Conservation (phyloP, 2,329 filamentous ascomycete species). For the Ophiostoma tasmaniense region DNA sequence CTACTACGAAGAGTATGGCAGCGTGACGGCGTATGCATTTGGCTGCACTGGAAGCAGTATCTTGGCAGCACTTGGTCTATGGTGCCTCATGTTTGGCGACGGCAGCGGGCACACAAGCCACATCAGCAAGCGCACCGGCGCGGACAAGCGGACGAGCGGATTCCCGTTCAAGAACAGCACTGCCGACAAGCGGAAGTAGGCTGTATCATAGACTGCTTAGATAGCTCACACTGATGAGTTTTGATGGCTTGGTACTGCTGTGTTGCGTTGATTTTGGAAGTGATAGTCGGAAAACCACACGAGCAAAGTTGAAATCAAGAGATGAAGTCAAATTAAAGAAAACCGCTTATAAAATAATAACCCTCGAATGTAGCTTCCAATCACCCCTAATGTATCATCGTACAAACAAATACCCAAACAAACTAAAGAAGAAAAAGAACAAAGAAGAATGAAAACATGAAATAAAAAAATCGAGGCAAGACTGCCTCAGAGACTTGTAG, state of each 20-base stretch:
- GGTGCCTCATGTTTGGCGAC: slow-evolving; percentile 43
- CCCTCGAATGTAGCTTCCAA: slow-evolving; percentile 3
- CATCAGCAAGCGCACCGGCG: slow-evolving; percentile 32
- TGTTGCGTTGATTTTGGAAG: background rate
- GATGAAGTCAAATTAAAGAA: no score
- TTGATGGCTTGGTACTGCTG: background rate
- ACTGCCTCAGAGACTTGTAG: background rate
- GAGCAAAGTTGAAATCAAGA: no score
- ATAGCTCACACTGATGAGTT: no score
- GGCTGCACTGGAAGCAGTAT: slow-evolving; percentile 46
- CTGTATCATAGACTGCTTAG: background rate
- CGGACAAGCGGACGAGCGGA: slow-evolving; percentile 34
- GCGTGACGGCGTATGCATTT: slow-evolving; percentile 51
- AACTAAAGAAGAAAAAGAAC: background rate
- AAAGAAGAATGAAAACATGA: background rate
- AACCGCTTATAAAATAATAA: background rate
- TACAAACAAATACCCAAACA: background rate
- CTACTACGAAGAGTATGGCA: slow-evolving; percentile 45
- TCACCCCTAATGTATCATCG: background rate
- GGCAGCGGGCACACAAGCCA: slow-evolving; percentile 23
- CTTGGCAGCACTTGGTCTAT: slow-evolving; percentile 55
- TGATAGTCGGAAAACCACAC: no score
- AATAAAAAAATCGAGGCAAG: background rate
- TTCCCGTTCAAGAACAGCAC: slow-evolving; percentile 33
- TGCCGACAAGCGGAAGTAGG: slow-evolving; percentile 27